Base-by-base conservation (phyloP, 208 protist genomes). In the Crithidia brevicula region DNA sequence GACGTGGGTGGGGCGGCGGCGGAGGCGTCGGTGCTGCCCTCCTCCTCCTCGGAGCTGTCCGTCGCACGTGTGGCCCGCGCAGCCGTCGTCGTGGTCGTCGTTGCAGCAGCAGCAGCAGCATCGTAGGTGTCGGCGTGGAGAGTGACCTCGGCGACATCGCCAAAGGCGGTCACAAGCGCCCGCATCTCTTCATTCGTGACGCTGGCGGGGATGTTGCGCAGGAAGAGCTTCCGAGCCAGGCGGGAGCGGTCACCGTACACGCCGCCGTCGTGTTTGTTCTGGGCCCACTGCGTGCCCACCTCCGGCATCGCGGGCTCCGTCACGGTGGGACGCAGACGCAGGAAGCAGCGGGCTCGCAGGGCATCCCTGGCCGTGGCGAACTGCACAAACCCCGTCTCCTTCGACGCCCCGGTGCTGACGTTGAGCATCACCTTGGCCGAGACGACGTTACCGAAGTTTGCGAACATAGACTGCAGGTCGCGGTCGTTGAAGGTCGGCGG, bases 201-300 rank as follows among this genome's bases (percentile, higher is more conserved):
- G 20, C 78, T 68, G 11, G 71, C 40, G 9, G 89, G 89, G 22
- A 95, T 82, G 54, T 95, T 95, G 33, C 89, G 83, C 8, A 95
- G 67, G 56, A 95, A 95, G 4, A 95, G 58, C 66, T 95, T 95
- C n/a, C 71, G 71, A 9, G 81, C 86, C 49, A 74, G 45, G 33
- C 53, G 67, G 15, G 80, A 75, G 30, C 77, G 82, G 50, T 92
- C 77, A 20, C 86, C 82, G 40, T 89, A 78, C 5, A 87, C 75
- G 27, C 79, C 68, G 43, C 71, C 70, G 57, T 92, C 85, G 62
- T 94, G 88, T 61, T 89, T 78, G 64, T 83, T 82, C 53, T 74
- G 61, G 18, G 88, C 88, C 81, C 83, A 94, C 43, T 94, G 83
- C 28, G 89, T 80, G 3, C 65, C 46, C 38, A 95, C 67, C 11